phyloP scores from a whole-genome alignment of 352 stramenopile species.

The Pythium diclinum region DNA sequence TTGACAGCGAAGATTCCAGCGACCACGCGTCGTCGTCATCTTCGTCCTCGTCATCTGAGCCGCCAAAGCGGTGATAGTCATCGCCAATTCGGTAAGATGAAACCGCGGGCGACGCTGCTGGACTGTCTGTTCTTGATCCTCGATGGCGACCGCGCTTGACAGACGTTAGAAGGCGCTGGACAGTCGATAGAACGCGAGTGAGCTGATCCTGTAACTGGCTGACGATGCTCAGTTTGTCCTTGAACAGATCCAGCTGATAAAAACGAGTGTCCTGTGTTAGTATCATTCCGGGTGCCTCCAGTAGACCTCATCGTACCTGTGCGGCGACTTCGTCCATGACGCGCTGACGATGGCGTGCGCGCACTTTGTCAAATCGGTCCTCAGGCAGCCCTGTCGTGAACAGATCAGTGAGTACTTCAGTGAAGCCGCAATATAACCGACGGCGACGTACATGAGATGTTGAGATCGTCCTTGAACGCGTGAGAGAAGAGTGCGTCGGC shows the following conservation, averaged over 20 bases:
- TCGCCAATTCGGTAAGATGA: background rate
- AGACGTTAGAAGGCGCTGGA: conserved; percentile 34
- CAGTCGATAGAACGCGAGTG: conserved; percentile 32
- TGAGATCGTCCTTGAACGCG: conserved; percentile 77
- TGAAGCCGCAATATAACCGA: background rate
- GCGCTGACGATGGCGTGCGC: conserved; percentile 44
- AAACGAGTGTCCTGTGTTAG: background rate
- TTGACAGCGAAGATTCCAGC: conserved; percentile 10
- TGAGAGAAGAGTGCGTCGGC: conserved; percentile 67
- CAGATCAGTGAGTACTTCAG: background rate
- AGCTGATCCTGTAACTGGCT: conserved; percentile 51
- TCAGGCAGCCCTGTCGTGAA: conserved; percentile 49
- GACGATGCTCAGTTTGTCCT: conserved; percentile 57
- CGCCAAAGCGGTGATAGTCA: background rate
- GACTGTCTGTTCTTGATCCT: background rate
- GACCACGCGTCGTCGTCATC: conserved; percentile 27
- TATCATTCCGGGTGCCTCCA: background rate
- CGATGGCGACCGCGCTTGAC: conserved; percentile 5
- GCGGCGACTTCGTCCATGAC: conserved; percentile 51
- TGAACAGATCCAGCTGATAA: conserved; percentile 39
- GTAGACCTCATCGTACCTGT: conserved; percentile 31
- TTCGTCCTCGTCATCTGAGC: conserved; percentile 16
- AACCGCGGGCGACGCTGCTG: background rate
- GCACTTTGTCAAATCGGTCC: conserved; percentile 62
- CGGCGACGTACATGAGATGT: conserved; percentile 57